Base-by-base conservation (phyloP, 225 moss, liverwort and hornwort species). In the Sphagnum contortum region DNA sequence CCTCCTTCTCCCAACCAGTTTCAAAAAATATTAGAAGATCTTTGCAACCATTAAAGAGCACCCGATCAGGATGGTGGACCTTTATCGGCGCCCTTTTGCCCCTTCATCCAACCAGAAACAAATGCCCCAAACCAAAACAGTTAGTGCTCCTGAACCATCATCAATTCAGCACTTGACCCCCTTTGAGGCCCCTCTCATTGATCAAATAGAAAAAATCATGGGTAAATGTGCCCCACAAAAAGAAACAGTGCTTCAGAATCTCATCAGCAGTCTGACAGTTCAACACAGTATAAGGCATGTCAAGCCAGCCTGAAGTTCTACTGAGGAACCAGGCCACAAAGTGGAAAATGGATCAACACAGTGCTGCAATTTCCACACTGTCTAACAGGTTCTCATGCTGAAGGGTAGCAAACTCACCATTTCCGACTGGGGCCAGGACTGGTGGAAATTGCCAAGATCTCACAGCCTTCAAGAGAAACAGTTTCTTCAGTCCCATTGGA, bases 391-490 rank as follows among this genome's bases (percentile, higher is more conserved):
- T 29, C 29, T 29, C 29, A 29, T 29, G 29, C 29, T 29, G 29
- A 29, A 29, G 29, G 29, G 29, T 29, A 29, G 29, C 29, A 29
- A 46, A 84, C 64, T 79, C 73, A 96, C 95, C 95, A 96, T 84
- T 96, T 96, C 73, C 92, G 83, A 67, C 68, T 71, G 64, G 87
- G 64, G 66, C 69, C 84, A 48, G 69, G 69, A 29, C 29, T 29
- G 29, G 29, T 29, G 29, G 29, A 29, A 29, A 29, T 29, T 29
- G 29, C 68, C 4, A 71, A 44, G 12, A 96, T 68, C n/a, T 87
- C 87, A 62, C 90, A 92, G 48, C 92, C 96, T 79, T 87, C 85
- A 61, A 96, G 75, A 14, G 62, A 76, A 48, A 96, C 75, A 11
- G 66, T 68, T 61, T 92, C 88, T 47, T 60, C 70, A 1, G 62